Base-by-base conservation (phyloP, 345 rosid species). In the Populus tremula region DNA sequence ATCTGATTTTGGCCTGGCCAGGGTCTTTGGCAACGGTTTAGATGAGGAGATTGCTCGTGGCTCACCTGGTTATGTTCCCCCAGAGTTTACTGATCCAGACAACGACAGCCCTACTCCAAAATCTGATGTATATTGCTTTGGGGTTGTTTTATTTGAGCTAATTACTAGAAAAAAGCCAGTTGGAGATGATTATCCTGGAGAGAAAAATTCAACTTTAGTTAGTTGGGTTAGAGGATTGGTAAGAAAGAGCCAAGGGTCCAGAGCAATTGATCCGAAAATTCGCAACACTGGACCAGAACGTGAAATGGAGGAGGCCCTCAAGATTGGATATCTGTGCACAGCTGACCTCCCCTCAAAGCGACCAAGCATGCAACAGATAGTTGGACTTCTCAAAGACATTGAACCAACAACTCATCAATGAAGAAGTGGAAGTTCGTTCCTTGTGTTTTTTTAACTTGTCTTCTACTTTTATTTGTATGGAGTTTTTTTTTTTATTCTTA, bases 321-420 rank as follows among this genome's bases (percentile, higher is more conserved):
- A 91, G 92, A 94, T 93, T 8, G 98, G 97, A 21, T 93, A 93
- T 72, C 91, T 94, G 18, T 94, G 98, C 87, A 94, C 97, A 0
- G 97, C 97, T 16, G 97, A 91, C 47, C 88, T 89, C 76, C 97
- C 97, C 2, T 86, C 84, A 14, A 94, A 94, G 85, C 90, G 97
- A 61, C 99, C 99, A 20, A 95, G 91, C 84, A 95, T 91, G 92
- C 98, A 95, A 70, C 99, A 95, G 84, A 87, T 95, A 64, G 98
- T 95, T 49, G 98, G 99, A 70, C 93, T 95, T 78, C 97, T 95
- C 76, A 95, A 95, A 84, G 99, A 95, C 56, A 90, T 93, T 20
- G 94, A 95, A 83, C 92, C 97, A 3, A 76, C 82, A 67, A 56
- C 75, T 79, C 75, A 80, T 67, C 86, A 82, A 71, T 85, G 88